Evolutionary conservation across 2,329 filamentous ascomycete species (phyloP), one percentile per base, ranked within the genome.

Genomic region (Dryadomyces sulphureus): DNA sequence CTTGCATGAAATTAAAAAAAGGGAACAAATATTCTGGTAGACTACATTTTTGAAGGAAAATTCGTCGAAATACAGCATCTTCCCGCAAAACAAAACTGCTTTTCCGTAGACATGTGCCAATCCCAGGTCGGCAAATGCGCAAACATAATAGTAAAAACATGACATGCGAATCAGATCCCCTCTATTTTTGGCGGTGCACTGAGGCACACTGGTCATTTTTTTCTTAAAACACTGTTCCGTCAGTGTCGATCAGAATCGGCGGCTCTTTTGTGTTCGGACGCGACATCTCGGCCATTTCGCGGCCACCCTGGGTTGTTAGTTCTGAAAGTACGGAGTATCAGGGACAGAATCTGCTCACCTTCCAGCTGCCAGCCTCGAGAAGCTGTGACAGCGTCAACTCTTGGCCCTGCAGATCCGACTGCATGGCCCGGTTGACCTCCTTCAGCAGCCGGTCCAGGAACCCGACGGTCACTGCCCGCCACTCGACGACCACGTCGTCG

Each of bases 341-440:
- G 41, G 5, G 21, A 16, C 35, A 25, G 20, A 24, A 19, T 48
- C 4, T 1, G 12, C 76, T 65, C 63, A 92, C 89, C 84, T 96
- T 96, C 90, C 92, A 98, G 59, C 86, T 94, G 44, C 92, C 92
- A 14, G 90, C 92, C 63, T 96, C 92, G 17, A 98, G 71, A 67
- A 98, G 78, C 62, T 98, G 92, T 6, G 89, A 79, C 54, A 96
- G 64, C 36, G 70, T 84, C 60, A 98, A 65, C 53, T 90, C 78
- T 34, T 76, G 67, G 4, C 84, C 86, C 7, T 69, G 72, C 36
- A 95, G 64, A 46, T 77, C 72, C 2, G 56, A 58, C 47, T 75
- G 77, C 41, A 95, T 65, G 36, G 68, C 63, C 60, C 85, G 86
- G 54, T 73, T 69, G 32, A 78, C 68, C 42, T 73, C 68, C 2